These are phyloP conservation scores for Pecoramyces ruminantium DNA, from an alignment of 192 early-diverging fungal species.

Conservation along the genomic window DNA sequence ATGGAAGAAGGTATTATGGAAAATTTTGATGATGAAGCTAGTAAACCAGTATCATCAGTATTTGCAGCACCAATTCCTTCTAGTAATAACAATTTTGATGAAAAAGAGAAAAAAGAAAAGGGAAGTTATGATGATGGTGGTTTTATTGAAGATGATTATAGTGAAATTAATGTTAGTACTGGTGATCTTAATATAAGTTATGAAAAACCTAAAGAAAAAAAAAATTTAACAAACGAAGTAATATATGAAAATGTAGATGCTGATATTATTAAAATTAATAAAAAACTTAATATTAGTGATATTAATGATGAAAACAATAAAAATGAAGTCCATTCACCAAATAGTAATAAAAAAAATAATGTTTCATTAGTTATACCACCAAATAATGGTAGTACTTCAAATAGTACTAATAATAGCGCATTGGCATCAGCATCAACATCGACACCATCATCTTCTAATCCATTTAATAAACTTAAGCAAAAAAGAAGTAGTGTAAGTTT, in stretches of 20 bases:
- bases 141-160: neutral
- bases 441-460: neutral
- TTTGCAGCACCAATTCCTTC: constrained; percentile 72
- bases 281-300: neutral
- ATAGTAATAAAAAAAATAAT: neutral
- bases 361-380: neutral
- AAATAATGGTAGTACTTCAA: neutral
- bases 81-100: neutral
- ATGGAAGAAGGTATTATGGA: constrained; percentile 85
- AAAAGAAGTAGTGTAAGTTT: neutral
- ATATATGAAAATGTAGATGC: neutral
- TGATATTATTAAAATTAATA: neutral
- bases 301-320: neutral
- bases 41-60: constrained; percentile 74
- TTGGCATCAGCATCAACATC: neutral
- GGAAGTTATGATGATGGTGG: neutral
- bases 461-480: neutral
- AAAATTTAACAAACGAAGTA: neutral
- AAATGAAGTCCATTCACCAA: neutral
- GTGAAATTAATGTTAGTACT: neutral
- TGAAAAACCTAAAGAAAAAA: neutral
- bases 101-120: neutral
- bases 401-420: neutral
- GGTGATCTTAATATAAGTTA: neutral
- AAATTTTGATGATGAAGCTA: constrained; percentile 56